Conservation (phyloP, 345 rosid species). For the Populus alba region DNA sequence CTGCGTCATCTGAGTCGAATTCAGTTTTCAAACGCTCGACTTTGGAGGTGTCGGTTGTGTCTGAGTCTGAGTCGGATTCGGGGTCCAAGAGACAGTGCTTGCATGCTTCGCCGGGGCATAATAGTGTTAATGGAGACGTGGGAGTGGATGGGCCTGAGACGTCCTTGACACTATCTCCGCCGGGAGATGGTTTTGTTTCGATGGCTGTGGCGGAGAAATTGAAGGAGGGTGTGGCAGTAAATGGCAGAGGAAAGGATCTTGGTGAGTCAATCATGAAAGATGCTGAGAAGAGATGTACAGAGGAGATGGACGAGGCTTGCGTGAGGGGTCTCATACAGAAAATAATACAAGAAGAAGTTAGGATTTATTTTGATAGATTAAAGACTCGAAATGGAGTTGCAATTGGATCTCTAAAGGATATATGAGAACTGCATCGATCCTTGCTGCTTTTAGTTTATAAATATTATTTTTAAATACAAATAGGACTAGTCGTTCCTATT, state of each 20-base stretch:
- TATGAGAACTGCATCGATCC: background rate
- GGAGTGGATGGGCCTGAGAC: constrained; percentile 32
- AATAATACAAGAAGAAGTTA: background rate
- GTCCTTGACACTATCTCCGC: constrained; percentile 44
- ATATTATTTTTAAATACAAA: too few relatives aligned
- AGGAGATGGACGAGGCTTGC: background rate
- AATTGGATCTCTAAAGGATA: background rate
- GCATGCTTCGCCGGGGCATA: constrained; percentile 15
- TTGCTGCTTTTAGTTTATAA: too few relatives aligned
- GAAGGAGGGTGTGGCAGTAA: constrained; percentile 4
- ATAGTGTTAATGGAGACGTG: constrained; percentile 3
- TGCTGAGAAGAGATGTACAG: background rate
- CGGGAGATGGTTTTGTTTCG: constrained; percentile 29
- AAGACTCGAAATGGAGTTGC: background rate
- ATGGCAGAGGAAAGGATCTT: background rate
- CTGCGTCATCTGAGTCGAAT: constrained; percentile 36
- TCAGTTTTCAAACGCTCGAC: constrained; percentile 23
- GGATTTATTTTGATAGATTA: background rate
- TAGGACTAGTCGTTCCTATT: background rate
- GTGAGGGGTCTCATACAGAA: background rate
- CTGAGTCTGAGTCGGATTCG: constrained; percentile 27
- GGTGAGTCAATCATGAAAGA: background rate
- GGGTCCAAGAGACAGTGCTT: constrained; percentile 34
- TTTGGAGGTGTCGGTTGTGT: constrained; percentile 14
- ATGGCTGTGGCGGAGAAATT: background rate